Evolutionary conservation across 441 rosid species (phyloP), one percentile per base, ranked within the genome.

Genomic region (Metrosideros polymorpha): DNA sequence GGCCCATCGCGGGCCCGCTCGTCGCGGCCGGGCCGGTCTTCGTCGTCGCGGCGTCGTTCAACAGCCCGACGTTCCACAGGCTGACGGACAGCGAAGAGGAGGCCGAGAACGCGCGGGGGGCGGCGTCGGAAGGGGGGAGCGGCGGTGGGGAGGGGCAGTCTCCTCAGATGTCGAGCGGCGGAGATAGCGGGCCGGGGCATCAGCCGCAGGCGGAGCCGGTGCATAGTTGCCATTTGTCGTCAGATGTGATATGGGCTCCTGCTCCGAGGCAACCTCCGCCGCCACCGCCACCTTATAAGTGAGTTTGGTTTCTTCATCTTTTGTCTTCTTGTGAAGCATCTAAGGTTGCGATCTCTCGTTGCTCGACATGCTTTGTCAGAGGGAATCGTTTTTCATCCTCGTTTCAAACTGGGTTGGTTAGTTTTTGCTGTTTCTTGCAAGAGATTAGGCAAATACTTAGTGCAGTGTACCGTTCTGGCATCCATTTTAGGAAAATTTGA

Each of bases 11-110:
- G 35, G 88, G 88, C 27, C 88, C 88, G 75, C 82, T 87, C 47
- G 71, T 87, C 6, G 86, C 88, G 19, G 83, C 88, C 22, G 88
- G 88, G 14, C 66, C 83, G 22, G 51, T 87, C 32, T 87, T 75
- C 88, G 66, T 87, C 45, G 88, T 87, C 8, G 88, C 85, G 75
- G 86, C 86, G 45, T 63, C 86, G 10, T 75, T 83, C 53, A 84
- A 76, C 85, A 87, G 76, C 49, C 88, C 88, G 17, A 42, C 75
- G 14, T 84, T 83, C 76, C 84, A 84, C 42, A 83, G 84, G 63
- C 47, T 87, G 56, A 35, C 24, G 50, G 88, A 83, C 5, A 66
- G 18, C 57, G 61, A 87, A 56, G 83, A 32, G 30, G 88, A 87
- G 83, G 85, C 42, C 24, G 66, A 39, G 42, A 39, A 83, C 59